These are phyloP conservation scores for Neonothopanus nambi DNA, from an alignment of 1,284 basidiomycete genomes.

Conservation along the genomic window DNA sequence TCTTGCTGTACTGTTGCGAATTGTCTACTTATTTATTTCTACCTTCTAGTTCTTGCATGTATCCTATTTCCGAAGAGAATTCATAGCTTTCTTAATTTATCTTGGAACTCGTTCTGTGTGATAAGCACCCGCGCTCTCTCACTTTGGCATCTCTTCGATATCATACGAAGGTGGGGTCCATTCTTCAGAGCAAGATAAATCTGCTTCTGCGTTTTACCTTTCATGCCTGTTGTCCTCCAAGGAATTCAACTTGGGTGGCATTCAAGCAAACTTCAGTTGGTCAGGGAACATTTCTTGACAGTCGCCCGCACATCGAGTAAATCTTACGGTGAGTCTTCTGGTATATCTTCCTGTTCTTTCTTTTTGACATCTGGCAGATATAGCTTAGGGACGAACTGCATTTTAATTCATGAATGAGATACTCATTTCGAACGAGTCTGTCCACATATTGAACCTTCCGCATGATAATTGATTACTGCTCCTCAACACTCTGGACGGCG, in stretches of 20 bases:
- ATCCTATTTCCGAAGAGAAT: background rate
- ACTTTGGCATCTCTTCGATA: conserved; percentile 78
- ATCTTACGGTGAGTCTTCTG: no score
- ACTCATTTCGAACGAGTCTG: conserved; percentile 1
- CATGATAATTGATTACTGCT: conserved; percentile 40
- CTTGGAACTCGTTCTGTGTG: conserved; percentile 20
- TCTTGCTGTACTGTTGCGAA: conserved; percentile 20
- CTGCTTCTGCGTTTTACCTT: no score
- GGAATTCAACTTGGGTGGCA: background rate
- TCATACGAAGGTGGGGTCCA: conserved; percentile 71
- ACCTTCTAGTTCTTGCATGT: background rate
- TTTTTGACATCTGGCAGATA: background rate
- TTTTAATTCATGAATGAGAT: background rate
- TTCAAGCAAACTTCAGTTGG: no score
- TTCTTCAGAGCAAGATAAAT: conserved; percentile 78
- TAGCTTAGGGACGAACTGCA: background rate
- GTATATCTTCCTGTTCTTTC: background rate
- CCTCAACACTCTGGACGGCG: conserved; percentile 89
- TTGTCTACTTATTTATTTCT: background rate
- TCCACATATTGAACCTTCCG: conserved; percentile 3
- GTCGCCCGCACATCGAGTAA: no score
- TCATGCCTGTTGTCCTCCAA: conserved; percentile 25
- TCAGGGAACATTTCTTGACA: no score
- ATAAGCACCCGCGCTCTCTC: conserved; percentile 52
- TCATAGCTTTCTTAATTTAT: background rate